Evolutionary conservation across 805 yeast species (phyloP).

Genomic region (Schwanniomyces occidentalis): DNA sequence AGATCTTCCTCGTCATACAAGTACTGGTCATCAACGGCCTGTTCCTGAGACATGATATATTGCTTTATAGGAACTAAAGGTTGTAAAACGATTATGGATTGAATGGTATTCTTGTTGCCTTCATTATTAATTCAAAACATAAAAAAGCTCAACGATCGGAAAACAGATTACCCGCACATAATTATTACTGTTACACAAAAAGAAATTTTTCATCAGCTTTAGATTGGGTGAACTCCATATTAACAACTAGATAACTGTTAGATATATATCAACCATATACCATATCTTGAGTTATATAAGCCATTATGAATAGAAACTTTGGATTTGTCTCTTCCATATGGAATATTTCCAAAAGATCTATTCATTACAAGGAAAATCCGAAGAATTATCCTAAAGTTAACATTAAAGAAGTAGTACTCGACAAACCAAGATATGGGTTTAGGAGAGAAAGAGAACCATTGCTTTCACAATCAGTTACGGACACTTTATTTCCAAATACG

Average conservation of each 20-base stretch:
- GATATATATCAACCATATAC: too few relatives aligned
- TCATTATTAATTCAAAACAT: conserved; percentile 7
- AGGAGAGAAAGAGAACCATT: conserved; percentile 39
- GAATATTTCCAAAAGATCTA: conserved; percentile 15
- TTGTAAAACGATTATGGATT: conserved; percentile 2
- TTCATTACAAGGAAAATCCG: conserved; percentile 32
- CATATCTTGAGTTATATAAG: too few relatives aligned
- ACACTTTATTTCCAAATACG: conserved; percentile 40
- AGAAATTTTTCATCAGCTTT: conserved; percentile 10
- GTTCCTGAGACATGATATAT: conserved; percentile 13
- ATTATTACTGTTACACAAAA: conserved; percentile 10
- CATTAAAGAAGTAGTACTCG: conserved; percentile 36
- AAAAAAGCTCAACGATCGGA: conserved; percentile 7
- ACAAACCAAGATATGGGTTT: conserved; percentile 40
- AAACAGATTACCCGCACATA: conserved; percentile 6
- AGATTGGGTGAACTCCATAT: too few relatives aligned
- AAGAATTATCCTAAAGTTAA: conserved; percentile 41
- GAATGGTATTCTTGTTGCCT: conserved; percentile 6
- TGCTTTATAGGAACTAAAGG: conserved; percentile 2
- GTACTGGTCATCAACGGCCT: conserved; percentile 56
- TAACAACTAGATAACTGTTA: neutral
- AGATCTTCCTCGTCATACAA: conserved; percentile 65
- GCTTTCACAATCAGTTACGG: conserved; percentile 38
- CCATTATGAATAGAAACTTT: conserved; percentile 1
- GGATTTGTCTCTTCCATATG: conserved; percentile 8